Evolutionary conservation across 305 asterid species (phyloP).

Genomic region (Rubia peregrina): DNA sequence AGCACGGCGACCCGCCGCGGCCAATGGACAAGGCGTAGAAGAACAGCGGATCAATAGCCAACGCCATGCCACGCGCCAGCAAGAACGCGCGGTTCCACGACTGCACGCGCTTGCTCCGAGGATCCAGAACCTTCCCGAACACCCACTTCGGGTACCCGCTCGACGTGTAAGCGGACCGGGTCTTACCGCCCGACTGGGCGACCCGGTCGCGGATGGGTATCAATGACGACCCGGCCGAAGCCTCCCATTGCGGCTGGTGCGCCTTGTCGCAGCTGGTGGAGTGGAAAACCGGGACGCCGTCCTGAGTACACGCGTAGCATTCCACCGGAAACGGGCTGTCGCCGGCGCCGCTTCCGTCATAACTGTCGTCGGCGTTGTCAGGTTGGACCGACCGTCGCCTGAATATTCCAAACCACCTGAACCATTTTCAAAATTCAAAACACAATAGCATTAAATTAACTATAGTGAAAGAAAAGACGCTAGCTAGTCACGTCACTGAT

Average conservation of each 20-base stretch:
- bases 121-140: slow-evolving; percentile 56
- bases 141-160: slow-evolving; percentile 19
- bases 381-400: slow-evolving; percentile 37
- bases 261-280: slow-evolving; percentile 83
- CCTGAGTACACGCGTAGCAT: slow-evolving; percentile 84
- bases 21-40: slow-evolving; percentile 83
- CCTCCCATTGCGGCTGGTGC: slow-evolving; percentile 80
- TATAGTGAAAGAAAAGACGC: too few relatives aligned
- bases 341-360: slow-evolving; percentile 21
- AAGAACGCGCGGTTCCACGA: slow-evolving; percentile 72
- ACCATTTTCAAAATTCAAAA: neutral
- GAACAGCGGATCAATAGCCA: slow-evolving; percentile 83
- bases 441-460: too few relatives aligned
- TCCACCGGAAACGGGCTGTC: slow-evolving; percentile 36
- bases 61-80: slow-evolving; percentile 87
- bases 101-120: slow-evolving; percentile 80
- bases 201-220: slow-evolving; percentile 54
- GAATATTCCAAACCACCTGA: slow-evolving; percentile 67
- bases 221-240: slow-evolving; percentile 80
- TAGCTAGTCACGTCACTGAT: too few relatives aligned
- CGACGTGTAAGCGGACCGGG: neutral
- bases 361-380: slow-evolving; percentile 28
- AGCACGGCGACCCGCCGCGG: slow-evolving; percentile 64
- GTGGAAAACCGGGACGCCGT: slow-evolving; percentile 85
- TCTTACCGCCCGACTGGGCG: slow-evolving; percentile 10